phyloP scores from a whole-genome alignment of 2,329 filamentous ascomycete species.

The Ophiostoma sp. region DNA sequence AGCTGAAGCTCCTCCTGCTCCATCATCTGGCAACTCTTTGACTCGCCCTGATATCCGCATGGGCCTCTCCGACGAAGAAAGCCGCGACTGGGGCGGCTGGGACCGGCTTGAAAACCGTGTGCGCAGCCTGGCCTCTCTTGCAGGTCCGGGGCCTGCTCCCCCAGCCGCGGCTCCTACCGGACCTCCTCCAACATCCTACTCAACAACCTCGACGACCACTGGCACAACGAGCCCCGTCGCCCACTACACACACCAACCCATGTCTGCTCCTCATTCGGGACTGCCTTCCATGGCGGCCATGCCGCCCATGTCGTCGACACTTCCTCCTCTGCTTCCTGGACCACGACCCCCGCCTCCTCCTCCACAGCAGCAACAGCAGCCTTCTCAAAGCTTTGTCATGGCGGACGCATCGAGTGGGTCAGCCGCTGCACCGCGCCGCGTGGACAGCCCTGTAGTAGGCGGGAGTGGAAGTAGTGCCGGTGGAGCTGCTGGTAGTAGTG shows the following conservation, averaged over 20 bases:
- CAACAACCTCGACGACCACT: constrained; percentile 7
- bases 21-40: constrained; percentile 39
- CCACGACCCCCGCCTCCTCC: background rate
- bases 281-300: constrained; percentile 21
- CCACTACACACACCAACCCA: constrained; percentile 26
- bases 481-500: constrained; percentile 15
- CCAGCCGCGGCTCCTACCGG: constrained; percentile 26
- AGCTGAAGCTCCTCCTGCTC: background rate
- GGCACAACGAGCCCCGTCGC: constrained; percentile 19
- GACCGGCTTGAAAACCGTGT: constrained; percentile 67
- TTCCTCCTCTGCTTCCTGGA: background rate
- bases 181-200: constrained; percentile 5
- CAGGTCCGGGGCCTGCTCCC: constrained; percentile 30
- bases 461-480: background rate
- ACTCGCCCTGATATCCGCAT: constrained; percentile 51
- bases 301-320: background rate
- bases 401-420: background rate
- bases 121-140: constrained; percentile 50
- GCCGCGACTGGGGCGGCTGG: constrained; percentile 79
- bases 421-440: background rate
- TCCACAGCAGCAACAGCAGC: background rate
- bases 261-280: background rate
- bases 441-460: constrained; percentile 31
- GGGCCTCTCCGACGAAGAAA: constrained; percentile 57
- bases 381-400: background rate